Percentiles rank a stretch among this genome's conserved stretches.
phyloP scores from a whole-genome alignment of 208 protist species.

The Leishmania amazonensis region DNA sequence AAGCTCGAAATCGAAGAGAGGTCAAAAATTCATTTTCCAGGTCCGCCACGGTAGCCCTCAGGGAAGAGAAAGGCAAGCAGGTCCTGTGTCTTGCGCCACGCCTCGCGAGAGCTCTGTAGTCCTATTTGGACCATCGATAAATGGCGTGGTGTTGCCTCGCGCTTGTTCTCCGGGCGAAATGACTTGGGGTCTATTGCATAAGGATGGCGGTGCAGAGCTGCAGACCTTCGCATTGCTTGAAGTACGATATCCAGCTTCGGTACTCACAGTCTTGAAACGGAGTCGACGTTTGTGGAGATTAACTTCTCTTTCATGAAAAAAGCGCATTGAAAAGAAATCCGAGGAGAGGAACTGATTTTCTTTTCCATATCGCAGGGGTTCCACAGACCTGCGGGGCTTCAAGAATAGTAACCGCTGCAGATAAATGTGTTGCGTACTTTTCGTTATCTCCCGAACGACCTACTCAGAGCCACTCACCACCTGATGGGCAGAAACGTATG shows the following conservation, averaged over 20 bases:
- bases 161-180: slow-evolving; percentile 25
- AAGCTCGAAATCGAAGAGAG: neutral
- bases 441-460: neutral
- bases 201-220: slow-evolving; percentile 29
- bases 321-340: neutral
- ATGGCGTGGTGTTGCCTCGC: slow-evolving; percentile 21
- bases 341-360: neutral
- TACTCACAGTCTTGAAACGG: too few species aligned
- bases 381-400: neutral
- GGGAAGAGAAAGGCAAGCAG: slow-evolving; percentile 40
- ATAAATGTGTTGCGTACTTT: neutral
- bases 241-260: neutral
- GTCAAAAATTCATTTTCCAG: slow-evolving; percentile 25
- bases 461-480: neutral
- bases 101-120: slow-evolving; percentile 23
- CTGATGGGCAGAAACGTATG: neutral
- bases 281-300: neutral
- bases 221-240: neutral
- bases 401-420: neutral
- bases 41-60: slow-evolving; percentile 35
- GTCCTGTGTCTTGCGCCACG: slow-evolving; percentile 36
- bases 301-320: neutral
- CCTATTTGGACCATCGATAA: slow-evolving; percentile 20
- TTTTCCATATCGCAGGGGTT: neutral
- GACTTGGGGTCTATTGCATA: slow-evolving; percentile 56